Conservation (phyloP, 805 yeast species). For the Sugiyamaella qingdaonensis region DNA sequence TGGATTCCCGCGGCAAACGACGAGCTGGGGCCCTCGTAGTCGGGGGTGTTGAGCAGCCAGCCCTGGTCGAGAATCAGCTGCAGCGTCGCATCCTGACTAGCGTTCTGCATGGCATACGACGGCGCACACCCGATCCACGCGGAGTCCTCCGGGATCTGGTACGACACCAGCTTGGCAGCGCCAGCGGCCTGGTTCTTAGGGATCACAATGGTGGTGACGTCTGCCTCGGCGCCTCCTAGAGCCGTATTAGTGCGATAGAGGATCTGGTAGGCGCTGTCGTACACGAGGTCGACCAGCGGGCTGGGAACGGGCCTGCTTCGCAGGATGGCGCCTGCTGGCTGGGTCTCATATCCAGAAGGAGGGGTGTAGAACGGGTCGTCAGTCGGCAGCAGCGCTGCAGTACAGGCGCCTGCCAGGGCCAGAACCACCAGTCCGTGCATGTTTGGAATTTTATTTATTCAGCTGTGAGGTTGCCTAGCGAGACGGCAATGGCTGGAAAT, state of each 20-base stretch:
- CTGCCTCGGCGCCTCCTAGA: constrained; percentile 25
- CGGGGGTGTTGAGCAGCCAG: constrained; percentile 22
- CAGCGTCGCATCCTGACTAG: constrained; percentile 11
- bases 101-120: constrained; percentile 21
- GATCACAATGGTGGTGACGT: constrained; percentile 28
- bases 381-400: constrained; percentile 9
- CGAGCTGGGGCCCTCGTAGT: constrained; percentile 30
- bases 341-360: constrained; percentile 17
- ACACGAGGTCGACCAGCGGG: constrained; percentile 9
- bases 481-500: no score
- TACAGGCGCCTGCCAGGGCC: not conserved
- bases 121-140: constrained; percentile 28
- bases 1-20: constrained; percentile 27
- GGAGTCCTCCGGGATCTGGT: constrained; percentile 29
- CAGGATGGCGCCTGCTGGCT: constrained; percentile 13
- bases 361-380: constrained; percentile 25
- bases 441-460: not conserved
- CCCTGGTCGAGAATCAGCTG: constrained; percentile 18
- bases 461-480: not conserved
- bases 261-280: constrained; percentile 23
- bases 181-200: constrained; percentile 15
- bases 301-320: constrained; percentile 10
- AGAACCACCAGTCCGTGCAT: not conserved
- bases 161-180: constrained; percentile 23
- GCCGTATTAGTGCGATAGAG: constrained; percentile 25